Percentiles rank a stretch among this genome's conserved stretches.
These are phyloP conservation scores for Malassezia nana DNA, from an alignment of 1,284 basidiomycete species.

Conservation along the genomic window DNA sequence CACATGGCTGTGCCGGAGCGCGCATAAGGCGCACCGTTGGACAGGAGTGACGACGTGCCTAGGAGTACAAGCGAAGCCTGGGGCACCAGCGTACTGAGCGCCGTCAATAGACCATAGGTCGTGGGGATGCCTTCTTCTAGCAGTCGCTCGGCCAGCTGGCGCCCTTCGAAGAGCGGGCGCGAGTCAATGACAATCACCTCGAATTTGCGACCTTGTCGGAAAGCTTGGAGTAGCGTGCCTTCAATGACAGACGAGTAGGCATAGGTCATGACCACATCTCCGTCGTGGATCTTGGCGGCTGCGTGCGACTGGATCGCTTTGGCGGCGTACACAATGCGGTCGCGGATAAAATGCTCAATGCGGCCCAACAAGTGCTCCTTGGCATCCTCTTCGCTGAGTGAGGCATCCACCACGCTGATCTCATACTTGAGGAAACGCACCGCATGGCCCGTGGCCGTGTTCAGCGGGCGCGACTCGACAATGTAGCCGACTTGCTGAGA, in stretches of 20 bases:
- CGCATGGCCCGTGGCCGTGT: constrained; percentile 90
- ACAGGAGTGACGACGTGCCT: constrained; percentile 84
- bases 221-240: constrained; percentile 69
- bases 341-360: constrained; percentile 86
- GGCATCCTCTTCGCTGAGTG: constrained; percentile 88
- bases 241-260: constrained; percentile 91
- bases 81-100: constrained; percentile 71
- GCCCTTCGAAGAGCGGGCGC: constrained; percentile 81
- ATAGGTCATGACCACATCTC: constrained; percentile 84
- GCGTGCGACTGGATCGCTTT: constrained; percentile 76
- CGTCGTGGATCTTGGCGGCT: constrained; percentile 85
- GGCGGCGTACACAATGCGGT: constrained; percentile 84
- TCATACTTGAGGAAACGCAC: constrained; percentile 91
- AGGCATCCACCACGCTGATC: constrained; percentile 81
- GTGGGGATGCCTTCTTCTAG: constrained; percentile 67
- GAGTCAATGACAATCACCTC: constrained; percentile 92
- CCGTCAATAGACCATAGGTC: constrained; percentile 83
- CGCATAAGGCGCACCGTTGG: constrained; percentile 88
- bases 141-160: constrained; percentile 60
- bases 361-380: constrained; percentile 72
- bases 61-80: constrained; percentile 71
- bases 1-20: constrained; percentile 89
- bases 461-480: constrained; percentile 74
- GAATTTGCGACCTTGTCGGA: constrained; percentile 57
- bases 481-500: constrained; percentile 73